A percentile compares a stretch with the other conserved stretches of the same genome.
These are phyloP conservation scores for Ophiostoma sp. DNA, from an alignment of 2,329 filamentous ascomycete genomes.

Conservation along the genomic window DNA sequence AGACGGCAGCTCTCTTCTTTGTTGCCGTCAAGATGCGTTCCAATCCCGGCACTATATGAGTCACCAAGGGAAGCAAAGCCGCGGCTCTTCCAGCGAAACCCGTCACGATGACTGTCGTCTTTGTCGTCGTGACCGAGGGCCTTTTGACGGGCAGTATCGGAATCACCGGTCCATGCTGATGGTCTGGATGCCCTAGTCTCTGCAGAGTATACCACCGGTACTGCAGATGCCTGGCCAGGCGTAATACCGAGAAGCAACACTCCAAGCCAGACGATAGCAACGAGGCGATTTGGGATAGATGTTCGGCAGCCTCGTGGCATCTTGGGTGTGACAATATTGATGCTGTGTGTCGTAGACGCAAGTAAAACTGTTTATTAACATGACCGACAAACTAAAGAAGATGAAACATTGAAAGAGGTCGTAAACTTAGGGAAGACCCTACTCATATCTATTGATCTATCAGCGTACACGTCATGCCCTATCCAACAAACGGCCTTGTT, in stretches of 20 bases:
- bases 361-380: not conserved
- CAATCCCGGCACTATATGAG: conserved; percentile 47
- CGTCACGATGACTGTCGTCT: not conserved
- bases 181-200: not conserved
- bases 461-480: not conserved
- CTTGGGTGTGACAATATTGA: not conserved
- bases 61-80: conserved; percentile 41
- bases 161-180: not conserved
- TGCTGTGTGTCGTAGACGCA: not conserved
- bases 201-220: not conserved
- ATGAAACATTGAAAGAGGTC: not conserved
- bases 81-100: conserved; percentile 20
- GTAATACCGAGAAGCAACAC: not conserved
- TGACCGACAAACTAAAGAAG: too few species aligned
- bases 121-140: not conserved
- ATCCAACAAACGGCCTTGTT: not conserved
- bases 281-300: not conserved
- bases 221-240: not conserved
- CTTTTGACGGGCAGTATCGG: not conserved
- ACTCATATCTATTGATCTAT: not conserved
- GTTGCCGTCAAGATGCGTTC: conserved; percentile 36
- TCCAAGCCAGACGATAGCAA: not conserved
- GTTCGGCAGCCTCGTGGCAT: not conserved
- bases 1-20: conserved; percentile 1
- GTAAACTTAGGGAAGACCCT: not conserved